These are phyloP conservation scores for Pythium guiyangense DNA, from an alignment of 352 stramenopile genomes.

Conservation along the genomic window DNA sequence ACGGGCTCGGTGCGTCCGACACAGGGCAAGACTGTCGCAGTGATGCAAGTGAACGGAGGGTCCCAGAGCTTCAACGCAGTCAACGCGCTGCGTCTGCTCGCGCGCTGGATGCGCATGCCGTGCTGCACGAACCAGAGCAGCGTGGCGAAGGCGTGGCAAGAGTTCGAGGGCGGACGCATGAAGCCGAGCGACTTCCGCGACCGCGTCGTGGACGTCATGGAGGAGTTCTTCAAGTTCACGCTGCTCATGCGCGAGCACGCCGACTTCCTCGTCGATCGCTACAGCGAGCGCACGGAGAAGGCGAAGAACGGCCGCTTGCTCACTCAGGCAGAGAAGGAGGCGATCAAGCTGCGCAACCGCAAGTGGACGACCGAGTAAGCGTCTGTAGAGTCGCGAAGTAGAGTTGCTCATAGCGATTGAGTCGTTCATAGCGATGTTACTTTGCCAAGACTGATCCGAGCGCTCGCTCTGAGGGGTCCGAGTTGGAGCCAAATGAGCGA, in stretches of 20 bases:
- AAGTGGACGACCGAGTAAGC: too few relatives aligned
- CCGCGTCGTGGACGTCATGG: constrained; percentile 59
- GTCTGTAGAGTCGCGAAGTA: not conserved
- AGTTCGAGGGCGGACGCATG: constrained; percentile 63
- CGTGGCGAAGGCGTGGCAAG: constrained; percentile 56
- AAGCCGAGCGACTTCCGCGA: constrained; percentile 49
- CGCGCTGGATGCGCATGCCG: constrained; percentile 70
- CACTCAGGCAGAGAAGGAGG: constrained; percentile 31
- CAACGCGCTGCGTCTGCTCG: constrained; percentile 43
- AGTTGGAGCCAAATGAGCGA: too few relatives aligned
- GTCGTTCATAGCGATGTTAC: too few relatives aligned
- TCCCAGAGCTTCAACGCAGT: constrained; percentile 70
- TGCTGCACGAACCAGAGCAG: constrained; percentile 59
- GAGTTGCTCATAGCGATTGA: not conserved
- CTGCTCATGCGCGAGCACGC: constrained; percentile 31
- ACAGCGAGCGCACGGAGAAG: constrained; percentile 32
- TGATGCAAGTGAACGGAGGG: constrained; percentile 43
- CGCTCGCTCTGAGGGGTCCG: too few relatives aligned
- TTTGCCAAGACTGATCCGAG: too few relatives aligned
- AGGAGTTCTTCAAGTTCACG: constrained; percentile 73
- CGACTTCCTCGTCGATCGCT: constrained; percentile 28
- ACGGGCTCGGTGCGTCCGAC: constrained; percentile 52
- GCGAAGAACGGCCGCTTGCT: constrained; percentile 24
- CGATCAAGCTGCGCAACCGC: constrained; percentile 1
- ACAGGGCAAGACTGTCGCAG: constrained; percentile 43